phyloP scores from a whole-genome alignment of 176 grass and related monocot species.

The Oryza glumipatula region DNA sequence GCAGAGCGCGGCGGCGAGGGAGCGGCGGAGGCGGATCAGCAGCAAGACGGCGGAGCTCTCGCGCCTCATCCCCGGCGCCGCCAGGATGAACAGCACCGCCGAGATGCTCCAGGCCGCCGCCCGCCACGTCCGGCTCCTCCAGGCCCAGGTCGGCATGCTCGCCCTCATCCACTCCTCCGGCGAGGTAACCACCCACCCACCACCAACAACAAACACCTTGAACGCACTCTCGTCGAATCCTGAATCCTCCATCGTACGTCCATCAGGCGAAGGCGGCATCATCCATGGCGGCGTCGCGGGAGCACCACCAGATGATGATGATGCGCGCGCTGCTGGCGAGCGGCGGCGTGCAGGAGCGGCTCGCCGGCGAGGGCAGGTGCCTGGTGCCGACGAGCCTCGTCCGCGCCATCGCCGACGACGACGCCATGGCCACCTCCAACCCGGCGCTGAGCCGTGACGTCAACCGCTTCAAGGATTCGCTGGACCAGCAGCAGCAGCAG shows the following conservation, averaged over 20 bases:
- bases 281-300: not conserved
- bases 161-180: constrained; percentile 46
- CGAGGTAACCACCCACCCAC: constrained; percentile 39
- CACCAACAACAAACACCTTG: not conserved
- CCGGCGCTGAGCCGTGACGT: not conserved
- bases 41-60: constrained; percentile 75
- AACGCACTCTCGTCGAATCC: not conserved
- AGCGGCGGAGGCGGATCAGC: constrained; percentile 78
- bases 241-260: too few relatives aligned
- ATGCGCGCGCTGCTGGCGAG: constrained; percentile 52
- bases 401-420: constrained; percentile 46
- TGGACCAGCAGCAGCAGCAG: not conserved
- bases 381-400: constrained; percentile 57
- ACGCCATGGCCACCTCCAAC: not conserved
- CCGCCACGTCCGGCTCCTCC: constrained; percentile 73
- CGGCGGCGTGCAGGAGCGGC: constrained; percentile 50
- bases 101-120: constrained; percentile 71
- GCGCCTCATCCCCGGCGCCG: constrained; percentile 67
- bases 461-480: not conserved
- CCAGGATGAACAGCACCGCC: constrained; percentile 68
- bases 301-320: constrained; percentile 18
- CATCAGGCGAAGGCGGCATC: constrained; percentile 36
- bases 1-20: constrained; percentile 58
- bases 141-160: constrained; percentile 79
- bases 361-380: constrained; percentile 63